phyloP scores from a whole-genome alignment of 768 basidiomycete genomes.

The Mycena leptocephala region DNA sequence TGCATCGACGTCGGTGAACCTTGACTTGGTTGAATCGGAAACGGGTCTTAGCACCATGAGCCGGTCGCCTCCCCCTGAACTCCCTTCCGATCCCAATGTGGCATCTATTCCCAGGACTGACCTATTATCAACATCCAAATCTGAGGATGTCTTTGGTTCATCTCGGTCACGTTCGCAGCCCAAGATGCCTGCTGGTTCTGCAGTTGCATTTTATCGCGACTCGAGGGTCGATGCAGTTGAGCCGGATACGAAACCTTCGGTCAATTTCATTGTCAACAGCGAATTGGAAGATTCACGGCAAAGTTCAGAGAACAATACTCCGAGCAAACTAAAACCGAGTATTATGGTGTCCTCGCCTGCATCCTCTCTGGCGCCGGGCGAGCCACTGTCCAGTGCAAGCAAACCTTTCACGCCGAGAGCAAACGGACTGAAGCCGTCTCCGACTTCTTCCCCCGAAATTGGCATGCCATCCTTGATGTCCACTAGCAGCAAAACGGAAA shows the following conservation, averaged over 20 bases:
- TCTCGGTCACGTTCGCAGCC: constrained; percentile 70
- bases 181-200: constrained; percentile 81
- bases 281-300: constrained; percentile 73
- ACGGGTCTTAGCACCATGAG: constrained; percentile 69
- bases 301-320: constrained; percentile 38
- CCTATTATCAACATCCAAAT: constrained; percentile 46
- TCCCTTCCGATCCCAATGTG: constrained; percentile 48
- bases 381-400: constrained; percentile 37
- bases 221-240: constrained; percentile 68
- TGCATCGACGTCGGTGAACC: constrained; percentile 38
- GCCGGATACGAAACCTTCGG: constrained; percentile 63
- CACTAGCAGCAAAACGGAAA: constrained; percentile 60
- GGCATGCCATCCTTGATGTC: constrained; percentile 46
- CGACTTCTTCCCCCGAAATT: constrained; percentile 39
- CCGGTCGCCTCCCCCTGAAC: constrained; percentile 78
- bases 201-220: constrained; percentile 82
- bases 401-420: constrained; percentile 34
- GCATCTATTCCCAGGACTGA: constrained; percentile 55
- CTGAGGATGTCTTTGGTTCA: constrained; percentile 45
- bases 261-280: constrained; percentile 86
- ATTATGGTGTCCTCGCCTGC: constrained; percentile 42
- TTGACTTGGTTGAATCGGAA: constrained; percentile 27
- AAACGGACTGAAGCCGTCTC: constrained; percentile 30
- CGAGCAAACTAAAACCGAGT: constrained; percentile 41
- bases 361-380: constrained; percentile 10